These are phyloP conservation scores for Talaromyces ruber DNA, from an alignment of 495 filamentous ascomycete species.

Conservation along the genomic window DNA sequence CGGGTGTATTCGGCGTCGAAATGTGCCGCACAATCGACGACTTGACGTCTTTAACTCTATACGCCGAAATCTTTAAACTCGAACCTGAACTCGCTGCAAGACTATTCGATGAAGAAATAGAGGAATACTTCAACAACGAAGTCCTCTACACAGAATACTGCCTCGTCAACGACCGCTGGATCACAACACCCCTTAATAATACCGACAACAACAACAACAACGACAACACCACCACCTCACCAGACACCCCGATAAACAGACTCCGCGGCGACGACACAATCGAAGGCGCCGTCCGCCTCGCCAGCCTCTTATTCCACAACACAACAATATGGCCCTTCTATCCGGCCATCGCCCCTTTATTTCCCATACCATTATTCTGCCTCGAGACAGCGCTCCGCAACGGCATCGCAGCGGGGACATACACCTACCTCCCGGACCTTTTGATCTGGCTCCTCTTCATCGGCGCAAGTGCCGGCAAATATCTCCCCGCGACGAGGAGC, in stretches of 20 bases:
- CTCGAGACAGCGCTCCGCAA: slow-evolving; percentile 29
- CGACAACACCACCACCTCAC: no score
- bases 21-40: slow-evolving; percentile 29
- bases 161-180: slow-evolving; percentile 38
- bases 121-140: slow-evolving; percentile 40
- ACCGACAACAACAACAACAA: not conserved
- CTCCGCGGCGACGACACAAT: slow-evolving; percentile 44
- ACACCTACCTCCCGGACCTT: slow-evolving; percentile 27
- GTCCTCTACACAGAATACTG: slow-evolving; percentile 35
- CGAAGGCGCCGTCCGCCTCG: slow-evolving; percentile 35
- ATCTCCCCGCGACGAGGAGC: slow-evolving; percentile 17
- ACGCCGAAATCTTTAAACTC: slow-evolving; percentile 28
- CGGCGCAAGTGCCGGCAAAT: slow-evolving; percentile 25
- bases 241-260: slow-evolving; percentile 46
- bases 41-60: slow-evolving; percentile 31
- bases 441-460: slow-evolving; percentile 36
- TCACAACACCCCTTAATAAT: not conserved
- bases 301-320: slow-evolving; percentile 38
- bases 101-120: slow-evolving; percentile 28
- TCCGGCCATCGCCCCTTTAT: slow-evolving; percentile 28
- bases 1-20: slow-evolving; percentile 28
- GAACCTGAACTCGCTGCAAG: not conserved
- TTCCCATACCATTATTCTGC: slow-evolving; percentile 29
- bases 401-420: slow-evolving; percentile 27
- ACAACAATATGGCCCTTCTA: slow-evolving; percentile 39